These are phyloP conservation scores for Hysterium pulicare DNA, from an alignment of 2,329 filamentous ascomycete genomes.

Conservation along the genomic window DNA sequence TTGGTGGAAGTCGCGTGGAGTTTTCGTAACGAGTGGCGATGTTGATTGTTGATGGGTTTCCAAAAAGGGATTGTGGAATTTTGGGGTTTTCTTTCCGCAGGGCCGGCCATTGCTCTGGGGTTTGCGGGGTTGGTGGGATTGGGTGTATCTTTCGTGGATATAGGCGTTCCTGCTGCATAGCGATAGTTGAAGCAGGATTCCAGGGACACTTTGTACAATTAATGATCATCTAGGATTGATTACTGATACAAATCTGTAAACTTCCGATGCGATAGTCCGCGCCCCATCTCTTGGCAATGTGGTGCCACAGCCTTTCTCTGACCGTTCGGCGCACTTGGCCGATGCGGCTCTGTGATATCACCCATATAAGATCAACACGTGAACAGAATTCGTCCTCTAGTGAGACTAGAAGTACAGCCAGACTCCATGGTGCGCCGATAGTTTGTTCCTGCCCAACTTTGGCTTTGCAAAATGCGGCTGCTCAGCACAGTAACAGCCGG, in stretches of 20 bases:
- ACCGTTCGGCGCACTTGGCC: too few relatives aligned
- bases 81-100: background rate
- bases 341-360: too few relatives aligned
- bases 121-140: background rate
- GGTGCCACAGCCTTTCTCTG: too few relatives aligned
- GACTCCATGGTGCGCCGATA: too few relatives aligned
- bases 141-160: background rate
- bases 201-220: conserved; percentile 2
- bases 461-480: too few relatives aligned
- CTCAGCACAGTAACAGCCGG: too few relatives aligned
- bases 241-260: background rate
- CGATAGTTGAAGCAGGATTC: background rate
- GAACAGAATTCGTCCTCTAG: too few relatives aligned
- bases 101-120: background rate
- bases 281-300: conserved; percentile 4
- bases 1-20: conserved; percentile 38
- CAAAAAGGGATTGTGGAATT: background rate
- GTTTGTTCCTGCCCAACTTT: too few relatives aligned
- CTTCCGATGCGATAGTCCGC: too few relatives aligned
- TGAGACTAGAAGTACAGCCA: too few relatives aligned
- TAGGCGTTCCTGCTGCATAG: background rate
- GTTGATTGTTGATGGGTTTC: background rate
- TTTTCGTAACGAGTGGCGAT: conserved; percentile 28
- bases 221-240: conserved; percentile 2
- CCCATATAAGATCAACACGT: too few relatives aligned